Base-by-base conservation (phyloP, 345 rosid species). In the Melaleuca quinquenervia region DNA sequence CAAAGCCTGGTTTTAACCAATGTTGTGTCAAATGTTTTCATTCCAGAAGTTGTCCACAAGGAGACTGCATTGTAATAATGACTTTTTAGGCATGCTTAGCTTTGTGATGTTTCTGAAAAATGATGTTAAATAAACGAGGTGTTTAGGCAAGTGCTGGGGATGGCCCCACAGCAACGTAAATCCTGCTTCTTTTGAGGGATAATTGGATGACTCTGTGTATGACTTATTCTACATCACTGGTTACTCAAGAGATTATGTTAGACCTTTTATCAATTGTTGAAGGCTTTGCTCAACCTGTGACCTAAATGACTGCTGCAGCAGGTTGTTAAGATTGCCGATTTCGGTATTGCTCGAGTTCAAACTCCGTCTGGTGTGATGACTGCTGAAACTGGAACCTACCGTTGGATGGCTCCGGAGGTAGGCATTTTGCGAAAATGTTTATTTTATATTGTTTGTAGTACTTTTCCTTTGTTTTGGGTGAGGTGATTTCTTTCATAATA, bases 391-490 rank as follows among this genome's bases (percentile, higher is more conserved):
- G 96, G 96, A 84, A 93, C 95, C 7, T 94, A 94, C 83, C 94
- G 95, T 44, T 94, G 96, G 96, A 94, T 94, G 96, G 96, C 96
- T 86, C 96, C 95, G 29, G 96, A 94, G 95, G 96, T 94, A 86
- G 88, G 91, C 82, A 56, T 88, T 56, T 32, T 74, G 52, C 45
- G 11, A 32, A n/a, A 70, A 52, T 83, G 48, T 11, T 45, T 60
- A 54, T 56, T 87, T 6, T 8, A 70, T 36, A 32, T 70, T 70
- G 48, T 36, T 32, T 70, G 26, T 32, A 36, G 78, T 36, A 41
- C 78, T 18, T 64, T 70, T 24, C 78, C 78, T 70, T 36, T 70
- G 78, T 32, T 70, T 70, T 36, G 7, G 78, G 48, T 10, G 48
- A 9, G 13, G 48, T 48, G 5, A 70, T 70, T 70, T 70, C 78